Percentiles rank a stretch among this genome's conserved stretches.
Evolutionary conservation across 495 filamentous ascomycete genomes (phyloP).

Genomic region (Penicillium lagena): DNA sequence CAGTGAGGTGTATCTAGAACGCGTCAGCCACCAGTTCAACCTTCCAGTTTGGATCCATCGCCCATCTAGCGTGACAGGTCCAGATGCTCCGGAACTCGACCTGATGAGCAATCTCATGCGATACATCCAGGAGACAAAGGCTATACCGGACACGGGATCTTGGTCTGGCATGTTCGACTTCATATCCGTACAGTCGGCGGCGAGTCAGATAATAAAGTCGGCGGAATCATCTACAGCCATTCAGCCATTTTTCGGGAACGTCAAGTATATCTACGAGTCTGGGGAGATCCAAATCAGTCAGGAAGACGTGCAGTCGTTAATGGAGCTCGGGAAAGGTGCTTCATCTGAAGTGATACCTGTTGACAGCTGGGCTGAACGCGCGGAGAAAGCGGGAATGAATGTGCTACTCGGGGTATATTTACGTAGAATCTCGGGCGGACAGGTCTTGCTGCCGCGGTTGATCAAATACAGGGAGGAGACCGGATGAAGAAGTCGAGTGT

Average conservation of each 20-base stretch:
- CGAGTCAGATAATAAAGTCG: constrained; percentile 8
- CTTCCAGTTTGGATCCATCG: constrained; percentile 38
- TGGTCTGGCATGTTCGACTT: constrained; percentile 19
- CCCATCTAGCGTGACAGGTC: constrained; percentile 18
- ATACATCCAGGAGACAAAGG: constrained; percentile 9
- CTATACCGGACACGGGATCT: constrained; percentile 9
- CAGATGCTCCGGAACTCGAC: constrained; percentile 16
- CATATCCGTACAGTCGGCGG: constrained; percentile 17
- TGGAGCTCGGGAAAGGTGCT: constrained; percentile 10
- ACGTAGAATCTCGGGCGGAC: constrained; percentile 9
- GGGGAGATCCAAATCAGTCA: constrained; percentile 12
- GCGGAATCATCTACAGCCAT: background rate
- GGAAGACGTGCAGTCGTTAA: constrained; percentile 7
- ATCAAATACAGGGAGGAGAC: constrained; percentile 3
- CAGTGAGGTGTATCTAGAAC: constrained; percentile 43
- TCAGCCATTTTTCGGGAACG: background rate
- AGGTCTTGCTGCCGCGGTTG: constrained; percentile 12
- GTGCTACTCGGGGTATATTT: constrained; percentile 12
- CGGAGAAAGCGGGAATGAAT: constrained; percentile 18
- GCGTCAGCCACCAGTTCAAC: constrained; percentile 8
- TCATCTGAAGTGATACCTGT: constrained; percentile 8
- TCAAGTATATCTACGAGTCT: constrained; percentile 7
- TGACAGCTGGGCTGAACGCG: constrained; percentile 9
- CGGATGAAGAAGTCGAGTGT: too few species aligned
- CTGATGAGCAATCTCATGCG: constrained; percentile 19